A percentile compares a stretch with the other conserved stretches of the same genome.
phyloP scores from a whole-genome alignment of 352 stramenopile species.

The Pythium brassicae region DNA sequence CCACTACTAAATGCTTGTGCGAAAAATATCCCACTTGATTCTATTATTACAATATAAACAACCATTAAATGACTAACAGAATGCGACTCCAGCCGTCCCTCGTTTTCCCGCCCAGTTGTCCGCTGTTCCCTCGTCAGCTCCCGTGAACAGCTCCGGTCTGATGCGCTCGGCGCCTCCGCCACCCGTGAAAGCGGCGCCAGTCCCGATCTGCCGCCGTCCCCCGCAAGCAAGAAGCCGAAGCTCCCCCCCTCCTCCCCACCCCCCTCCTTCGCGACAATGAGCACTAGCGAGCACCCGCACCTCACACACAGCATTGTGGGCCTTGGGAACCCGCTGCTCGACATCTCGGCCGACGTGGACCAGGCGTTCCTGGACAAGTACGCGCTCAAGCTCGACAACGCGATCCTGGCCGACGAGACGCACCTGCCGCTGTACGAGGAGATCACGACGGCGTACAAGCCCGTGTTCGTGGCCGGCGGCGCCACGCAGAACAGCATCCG shows the following conservation, averaged over 20 bases:
- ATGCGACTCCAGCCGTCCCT: too few species aligned
- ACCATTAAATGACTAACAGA: too few species aligned
- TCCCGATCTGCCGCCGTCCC: constrained; percentile 15
- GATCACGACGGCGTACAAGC: constrained; percentile 85
- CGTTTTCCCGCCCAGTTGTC: too few species aligned
- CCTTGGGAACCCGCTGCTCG: constrained; percentile 98
- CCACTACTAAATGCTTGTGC: too few species aligned
- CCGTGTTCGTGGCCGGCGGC: constrained; percentile 96
- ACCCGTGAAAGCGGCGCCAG: constrained; percentile 11
- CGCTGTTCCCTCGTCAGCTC: not conserved
- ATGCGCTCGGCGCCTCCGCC: not conserved
- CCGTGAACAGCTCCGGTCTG: not conserved
- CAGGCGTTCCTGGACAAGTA: constrained; percentile 97
- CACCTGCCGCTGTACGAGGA: constrained; percentile 97
- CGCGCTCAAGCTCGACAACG: constrained; percentile 92
- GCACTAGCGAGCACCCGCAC: constrained; percentile 32
- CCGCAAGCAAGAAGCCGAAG: constrained; percentile 20
- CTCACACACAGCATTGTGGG: constrained; percentile 87
- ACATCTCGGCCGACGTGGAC: constrained; percentile 95
- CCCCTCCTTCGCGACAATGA: not conserved
- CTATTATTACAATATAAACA: too few species aligned
- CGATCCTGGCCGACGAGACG: constrained; percentile 97
- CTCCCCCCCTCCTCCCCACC: constrained; percentile 1
- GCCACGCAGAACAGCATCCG: constrained; percentile 99
- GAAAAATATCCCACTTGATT: too few species aligned